Percentiles rank a stretch among this genome's conserved stretches.
Conservation (phyloP, 2,329 filamentous ascomycete genomes). For the Lecanosticta acicola region DNA sequence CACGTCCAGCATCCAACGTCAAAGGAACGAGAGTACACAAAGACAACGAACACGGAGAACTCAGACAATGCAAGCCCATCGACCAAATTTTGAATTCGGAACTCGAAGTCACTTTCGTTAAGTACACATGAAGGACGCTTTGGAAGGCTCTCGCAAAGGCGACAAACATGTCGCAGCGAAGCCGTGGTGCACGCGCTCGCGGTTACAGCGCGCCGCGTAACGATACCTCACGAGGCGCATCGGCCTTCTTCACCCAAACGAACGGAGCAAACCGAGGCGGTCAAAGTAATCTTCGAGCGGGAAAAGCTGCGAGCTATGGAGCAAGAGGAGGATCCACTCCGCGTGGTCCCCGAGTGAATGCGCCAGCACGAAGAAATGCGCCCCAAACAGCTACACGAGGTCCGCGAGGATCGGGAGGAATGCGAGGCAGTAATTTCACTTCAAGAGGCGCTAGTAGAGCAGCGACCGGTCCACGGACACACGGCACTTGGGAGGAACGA, state of each 20-base stretch:
- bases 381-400: slow-evolving; percentile 3
- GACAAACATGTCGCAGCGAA: slow-evolving; percentile 19
- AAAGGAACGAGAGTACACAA: too few species aligned
- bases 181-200: slow-evolving; percentile 16
- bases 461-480: slow-evolving; percentile 4
- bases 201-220: slow-evolving; percentile 8
- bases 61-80: slow-evolving; percentile 6
- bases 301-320: not conserved
- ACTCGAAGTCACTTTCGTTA: slow-evolving; percentile 1
- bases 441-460: slow-evolving; percentile 6
- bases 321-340: slow-evolving; percentile 4
- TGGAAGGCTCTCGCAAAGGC: slow-evolving; percentile 10
- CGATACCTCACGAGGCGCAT: not conserved
- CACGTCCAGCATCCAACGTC: too few species aligned
- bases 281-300: not conserved
- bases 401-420: slow-evolving; percentile 6
- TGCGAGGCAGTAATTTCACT: slow-evolving; percentile 2
- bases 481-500: slow-evolving; percentile 19
- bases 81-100: slow-evolving; percentile 6
- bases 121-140: slow-evolving; percentile 16
- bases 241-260: not conserved
- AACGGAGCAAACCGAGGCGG: not conserved
- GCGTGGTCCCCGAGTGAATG: not conserved
- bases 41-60: not conserved
- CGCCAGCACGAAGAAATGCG: not conserved